A percentile compares a stretch with the other conserved stretches of the same genome.
Evolutionary conservation across 2,329 filamentous ascomycete genomes (phyloP).

Genomic region (Cladosporium cucumerinum): DNA sequence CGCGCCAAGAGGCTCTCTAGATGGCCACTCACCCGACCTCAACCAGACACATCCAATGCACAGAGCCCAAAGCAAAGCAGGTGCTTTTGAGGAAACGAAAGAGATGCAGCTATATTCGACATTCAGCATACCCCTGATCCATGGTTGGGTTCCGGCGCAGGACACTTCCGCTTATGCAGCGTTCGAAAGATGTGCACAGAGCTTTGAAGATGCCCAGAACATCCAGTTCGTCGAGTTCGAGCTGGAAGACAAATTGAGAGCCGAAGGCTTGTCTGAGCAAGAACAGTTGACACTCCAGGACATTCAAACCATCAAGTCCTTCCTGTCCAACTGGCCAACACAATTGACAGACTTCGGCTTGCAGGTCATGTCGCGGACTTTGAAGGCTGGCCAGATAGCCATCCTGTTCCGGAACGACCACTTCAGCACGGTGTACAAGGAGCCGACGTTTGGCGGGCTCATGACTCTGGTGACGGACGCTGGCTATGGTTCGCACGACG

Average conservation of each 20-base stretch:
- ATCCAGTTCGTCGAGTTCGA: constrained; percentile 86
- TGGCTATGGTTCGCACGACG: constrained; percentile 80
- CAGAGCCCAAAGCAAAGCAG: constrained; percentile 50
- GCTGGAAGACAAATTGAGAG: constrained; percentile 71
- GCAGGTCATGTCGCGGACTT: constrained; percentile 64
- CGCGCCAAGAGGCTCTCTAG: constrained; percentile 23
- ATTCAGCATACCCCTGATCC: constrained; percentile 83
- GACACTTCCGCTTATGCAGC: constrained; percentile 66
- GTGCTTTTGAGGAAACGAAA: constrained; percentile 79
- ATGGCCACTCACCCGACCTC: constrained; percentile 30
- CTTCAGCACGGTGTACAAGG: constrained; percentile 89
- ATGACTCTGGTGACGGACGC: constrained; percentile 88
- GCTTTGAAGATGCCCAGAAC: constrained; percentile 89
- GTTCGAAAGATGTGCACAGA: constrained; percentile 70
- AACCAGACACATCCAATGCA: constrained; percentile 37
- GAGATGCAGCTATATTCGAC: constrained; percentile 91
- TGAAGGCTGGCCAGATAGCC: constrained; percentile 74
- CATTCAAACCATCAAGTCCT: constrained; percentile 77
- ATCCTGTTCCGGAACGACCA: constrained; percentile 97
- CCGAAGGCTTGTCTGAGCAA: constrained; percentile 61
- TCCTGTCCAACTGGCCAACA: constrained; percentile 74
- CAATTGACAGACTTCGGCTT: constrained; percentile 83
- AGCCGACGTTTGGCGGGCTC: constrained; percentile 71
- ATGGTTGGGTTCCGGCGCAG: constrained; percentile 81
- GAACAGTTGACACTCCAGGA: constrained; percentile 82